Base-by-base conservation (phyloP, 345 rosid species). In the Cardiospermum halicacabum region DNA sequence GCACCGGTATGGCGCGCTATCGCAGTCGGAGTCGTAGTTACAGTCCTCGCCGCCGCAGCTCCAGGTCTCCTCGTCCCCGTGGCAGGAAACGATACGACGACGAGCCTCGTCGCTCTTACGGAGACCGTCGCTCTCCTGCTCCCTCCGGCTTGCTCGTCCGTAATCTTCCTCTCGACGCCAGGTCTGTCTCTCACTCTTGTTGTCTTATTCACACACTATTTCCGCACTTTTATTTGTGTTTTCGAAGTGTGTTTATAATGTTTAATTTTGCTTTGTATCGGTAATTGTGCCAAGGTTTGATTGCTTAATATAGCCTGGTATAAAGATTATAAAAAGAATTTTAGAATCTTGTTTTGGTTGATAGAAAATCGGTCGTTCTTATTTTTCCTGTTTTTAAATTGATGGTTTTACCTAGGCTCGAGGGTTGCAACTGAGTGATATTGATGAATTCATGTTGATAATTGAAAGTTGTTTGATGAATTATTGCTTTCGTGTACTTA, bases 71-170 rank as follows among this genome's bases (percentile, higher is more conserved):
- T 16, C 89, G 84, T 11, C 74, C 86, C 0, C 89, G 91, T 18
- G 75, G 80, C 37, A 79, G 88, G 36, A 80, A 70, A 75, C 79
- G 73, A 24, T 74, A 83, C 71, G 96, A 89, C 36, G 92, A 84
- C 22, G 82, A 81, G 62, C 85, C 82, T 39, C 72, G 71, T 54
- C 75, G 77, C n/a, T 84, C 88, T 67, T 65, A 78, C 68, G 72
- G 94, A 0, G 94, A 85, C 77, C 91, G 85, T 56, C 92, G 91
- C 24, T 89, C 93, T 3, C 83, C 92, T 34, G 85, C 82, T 56
- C 96, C 96, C n/a, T 85, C 96, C 13, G 98, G 96, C 62, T 80
- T 92, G 67, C 96, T 92, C 71, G 74, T 89, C 68, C 96, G 96
- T 62, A 92, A 92, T 69, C 98, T 92, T 25, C 96, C 98, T 55